These are phyloP conservation scores for Senna tora DNA, from an alignment of 306 rosid species.

Conservation along the genomic window DNA sequence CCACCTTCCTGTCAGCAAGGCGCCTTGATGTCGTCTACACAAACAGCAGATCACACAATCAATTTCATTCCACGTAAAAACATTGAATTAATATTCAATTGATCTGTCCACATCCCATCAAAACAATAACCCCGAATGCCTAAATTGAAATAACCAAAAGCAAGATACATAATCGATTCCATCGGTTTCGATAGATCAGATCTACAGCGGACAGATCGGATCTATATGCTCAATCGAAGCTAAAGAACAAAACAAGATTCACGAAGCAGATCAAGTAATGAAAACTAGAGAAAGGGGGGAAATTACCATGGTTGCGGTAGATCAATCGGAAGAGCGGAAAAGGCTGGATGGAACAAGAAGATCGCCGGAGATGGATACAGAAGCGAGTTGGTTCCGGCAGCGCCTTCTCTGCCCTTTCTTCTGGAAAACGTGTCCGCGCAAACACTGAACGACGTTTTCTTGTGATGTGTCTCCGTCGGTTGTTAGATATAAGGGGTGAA, in stretches of 20 bases:
- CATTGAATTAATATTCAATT: not conserved
- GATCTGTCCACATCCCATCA: not conserved
- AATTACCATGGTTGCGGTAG: constrained; percentile 41
- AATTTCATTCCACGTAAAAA: constrained; percentile 27
- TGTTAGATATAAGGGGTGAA: not conserved
- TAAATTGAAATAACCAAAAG: not conserved
- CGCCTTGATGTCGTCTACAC: constrained; percentile 93
- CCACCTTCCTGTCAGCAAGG: constrained; percentile 89
- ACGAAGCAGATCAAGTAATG: not conserved
- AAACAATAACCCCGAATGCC: constrained; percentile 15
- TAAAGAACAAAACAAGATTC: not conserved
- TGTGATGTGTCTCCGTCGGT: not conserved
- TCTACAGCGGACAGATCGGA: constrained; percentile 15
- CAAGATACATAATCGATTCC: not conserved
- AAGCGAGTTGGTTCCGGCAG: constrained; percentile 39
- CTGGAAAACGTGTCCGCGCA: not conserved
- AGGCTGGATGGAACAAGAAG: constrained; percentile 27
- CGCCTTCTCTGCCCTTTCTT: not conserved
- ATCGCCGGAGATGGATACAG: constrained; percentile 42
- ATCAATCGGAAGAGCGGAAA: constrained; percentile 33
- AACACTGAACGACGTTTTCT: constrained; percentile 3
- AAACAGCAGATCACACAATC: constrained; percentile 17
- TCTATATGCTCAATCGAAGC: constrained; percentile 19
- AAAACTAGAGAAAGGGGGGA: not conserved
- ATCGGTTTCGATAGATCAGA: too few species aligned